These are phyloP conservation scores for Suillus plorans DNA, from an alignment of 768 basidiomycete genomes.

Conservation along the genomic window DNA sequence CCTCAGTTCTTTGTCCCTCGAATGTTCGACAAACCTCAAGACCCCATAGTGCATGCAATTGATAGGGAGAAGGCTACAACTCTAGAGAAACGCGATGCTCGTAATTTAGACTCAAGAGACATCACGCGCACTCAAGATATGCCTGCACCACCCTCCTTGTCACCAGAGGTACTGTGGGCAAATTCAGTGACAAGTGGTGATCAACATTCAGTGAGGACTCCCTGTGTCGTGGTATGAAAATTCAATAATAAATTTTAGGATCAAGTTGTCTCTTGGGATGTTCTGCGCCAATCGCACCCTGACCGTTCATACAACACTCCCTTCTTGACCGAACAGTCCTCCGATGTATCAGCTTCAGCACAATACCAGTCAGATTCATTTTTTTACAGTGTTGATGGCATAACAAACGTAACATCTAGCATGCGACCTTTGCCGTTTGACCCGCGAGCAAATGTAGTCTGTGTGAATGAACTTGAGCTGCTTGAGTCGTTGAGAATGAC, in stretches of 20 bases:
- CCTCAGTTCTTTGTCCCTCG: slow-evolving; percentile 61
- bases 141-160: neutral
- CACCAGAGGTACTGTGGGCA: slow-evolving; percentile 18
- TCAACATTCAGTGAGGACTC: slow-evolving; percentile 17
- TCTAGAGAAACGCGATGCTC: neutral
- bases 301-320: slow-evolving; percentile 40
- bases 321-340: slow-evolving; percentile 70
- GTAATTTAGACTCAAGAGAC: neutral
- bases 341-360: slow-evolving; percentile 51
- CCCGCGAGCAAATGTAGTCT: slow-evolving; percentile 36
- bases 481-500: slow-evolving; percentile 53
- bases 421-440: slow-evolving; percentile 46
- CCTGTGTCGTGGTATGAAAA: neutral
- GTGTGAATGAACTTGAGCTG: slow-evolving; percentile 48
- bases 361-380: slow-evolving; percentile 52
- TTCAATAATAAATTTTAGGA: slow-evolving; percentile 33
- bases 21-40: slow-evolving; percentile 72
- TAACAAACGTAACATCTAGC: slow-evolving; percentile 35
- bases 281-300: slow-evolving; percentile 38
- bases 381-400: neutral
- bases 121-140: no score
- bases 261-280: slow-evolving; percentile 64
- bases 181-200: slow-evolving; percentile 12
- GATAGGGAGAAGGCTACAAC: slow-evolving; percentile 20
- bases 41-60: slow-evolving; percentile 69